Evolutionary conservation across 257 asterid genomes (phyloP).

Genomic region (Lycium ferocissimum): DNA sequence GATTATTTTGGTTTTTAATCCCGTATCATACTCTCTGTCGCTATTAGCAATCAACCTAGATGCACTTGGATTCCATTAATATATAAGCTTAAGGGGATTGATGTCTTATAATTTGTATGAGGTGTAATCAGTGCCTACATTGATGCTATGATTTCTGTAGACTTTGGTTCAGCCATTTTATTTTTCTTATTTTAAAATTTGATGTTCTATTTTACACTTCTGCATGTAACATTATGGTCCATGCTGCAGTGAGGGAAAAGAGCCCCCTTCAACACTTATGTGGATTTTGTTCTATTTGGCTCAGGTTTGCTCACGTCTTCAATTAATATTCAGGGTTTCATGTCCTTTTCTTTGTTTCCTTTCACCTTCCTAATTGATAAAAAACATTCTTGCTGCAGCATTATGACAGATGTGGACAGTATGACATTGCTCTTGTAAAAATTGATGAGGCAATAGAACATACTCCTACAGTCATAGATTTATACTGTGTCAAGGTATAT

Average conservation of each 20-base stretch:
- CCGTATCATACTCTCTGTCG: background rate
- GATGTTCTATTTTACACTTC: slow-evolving; percentile 16
- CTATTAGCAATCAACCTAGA: slow-evolving; percentile 15
- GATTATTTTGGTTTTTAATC: background rate
- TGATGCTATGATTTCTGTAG: slow-evolving; percentile 3
- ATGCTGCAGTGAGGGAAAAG: slow-evolving; percentile 72
- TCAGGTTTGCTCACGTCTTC: slow-evolving; percentile 67
- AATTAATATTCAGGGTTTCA: background rate
- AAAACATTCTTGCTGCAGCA: slow-evolving; percentile 70
- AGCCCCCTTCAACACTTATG: slow-evolving; percentile 95
- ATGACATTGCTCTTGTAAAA: slow-evolving; percentile 74
- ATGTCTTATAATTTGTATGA: background rate
- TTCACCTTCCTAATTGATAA: slow-evolving; percentile 33
- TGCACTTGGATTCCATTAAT: slow-evolving; percentile 19
- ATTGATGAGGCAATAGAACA: slow-evolving; percentile 94
- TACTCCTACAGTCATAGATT: slow-evolving; percentile 96
- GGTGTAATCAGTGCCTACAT: slow-evolving; percentile 6
- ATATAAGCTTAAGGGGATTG: slow-evolving; percentile 4
- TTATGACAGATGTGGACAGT: slow-evolving; percentile 82
- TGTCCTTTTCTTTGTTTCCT: slow-evolving; percentile 28
- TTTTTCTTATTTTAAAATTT: background rate
- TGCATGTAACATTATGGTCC: slow-evolving; percentile 24
- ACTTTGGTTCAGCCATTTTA: background rate
- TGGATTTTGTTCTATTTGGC: slow-evolving; percentile 95
- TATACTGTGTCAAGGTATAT: slow-evolving; percentile 91